Base-by-base conservation (phyloP, 768 basidiomycete species). In the Lactarius deliciosus region DNA sequence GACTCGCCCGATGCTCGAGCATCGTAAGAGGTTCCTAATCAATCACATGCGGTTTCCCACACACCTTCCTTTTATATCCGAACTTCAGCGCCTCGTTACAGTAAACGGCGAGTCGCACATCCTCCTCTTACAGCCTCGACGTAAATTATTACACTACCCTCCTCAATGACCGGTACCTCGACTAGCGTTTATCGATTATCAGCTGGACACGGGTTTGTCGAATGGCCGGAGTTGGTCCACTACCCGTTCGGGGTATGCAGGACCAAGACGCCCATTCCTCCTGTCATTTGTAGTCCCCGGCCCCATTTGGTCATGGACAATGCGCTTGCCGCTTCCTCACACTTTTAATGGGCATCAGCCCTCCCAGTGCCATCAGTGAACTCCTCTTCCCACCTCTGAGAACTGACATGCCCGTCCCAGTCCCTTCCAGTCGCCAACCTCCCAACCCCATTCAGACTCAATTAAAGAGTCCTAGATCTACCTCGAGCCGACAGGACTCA, bases 401-500 rank as follows among this genome's bases (percentile, higher is more conserved):
- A 0, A 1, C 40, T 34, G 25, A 64, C 54, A 68, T 68, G 66
- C 16, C 63, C 5, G 25, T 0, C 43, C 53, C 62, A 15, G 11
- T 8, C 16, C 0, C 41, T 36, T 40, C 59, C 62, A 13, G 45
- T 28, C 66, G 20, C 10, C 3, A 20, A 2, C 30, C 25, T 0
- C 59, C 53, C 22, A 16, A 2, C n/a, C 57, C 62, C 32, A 56
- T 68, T 22, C 40, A n/a, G 9, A 59, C 57, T 36, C 53, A 56
- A 0, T 8, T 40, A 22, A 15, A 36, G 7, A 43, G n/a, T 57
- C 28, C 38, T 18, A 22, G 16, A 5, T 0, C 30, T 7, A 1
- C 45, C 4, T 60, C 61, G 20, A 11, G 7, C 9, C 5, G 38
- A 43, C 6, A 10, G 3, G 2, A 6, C 22, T 30, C 0, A n/a